Evolutionary conservation across 2,329 filamentous ascomycete species (phyloP).

Genomic region (Curvularia eragrostidis): DNA sequence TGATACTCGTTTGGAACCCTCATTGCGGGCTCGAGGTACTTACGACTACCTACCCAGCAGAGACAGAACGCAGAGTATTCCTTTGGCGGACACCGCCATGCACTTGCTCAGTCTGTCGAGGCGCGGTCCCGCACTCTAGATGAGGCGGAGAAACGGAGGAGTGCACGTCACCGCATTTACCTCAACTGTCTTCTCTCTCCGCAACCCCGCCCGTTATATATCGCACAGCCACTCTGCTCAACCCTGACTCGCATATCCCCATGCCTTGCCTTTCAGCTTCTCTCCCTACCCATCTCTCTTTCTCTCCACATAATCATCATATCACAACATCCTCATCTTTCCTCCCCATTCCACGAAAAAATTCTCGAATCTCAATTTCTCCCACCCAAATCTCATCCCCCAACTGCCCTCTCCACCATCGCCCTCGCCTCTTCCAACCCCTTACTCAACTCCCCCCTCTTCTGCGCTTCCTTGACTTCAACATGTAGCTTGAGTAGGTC

Average conservation of each 20-base stretch:
- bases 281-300: not conserved
- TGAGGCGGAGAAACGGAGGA: not conserved
- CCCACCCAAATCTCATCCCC: conserved; percentile 26
- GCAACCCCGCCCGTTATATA: not conserved
- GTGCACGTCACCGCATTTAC: not conserved
- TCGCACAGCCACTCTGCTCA: not conserved
- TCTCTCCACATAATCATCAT: no score
- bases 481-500: conserved; percentile 65
- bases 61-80: not conserved
- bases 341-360: no score
- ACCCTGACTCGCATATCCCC: not conserved
- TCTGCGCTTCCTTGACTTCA: conserved; percentile 60
- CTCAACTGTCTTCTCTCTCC: not conserved
- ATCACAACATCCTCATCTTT: no score
- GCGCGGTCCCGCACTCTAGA: not conserved
- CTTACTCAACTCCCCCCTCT: conserved; percentile 55
- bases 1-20: not conserved
- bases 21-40: not conserved
- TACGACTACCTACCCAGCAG: not conserved
- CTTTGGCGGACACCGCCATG: not conserved
- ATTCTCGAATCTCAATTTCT: not conserved
- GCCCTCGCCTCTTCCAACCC: conserved; percentile 59
- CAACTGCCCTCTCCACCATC: conserved; percentile 52
- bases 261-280: not conserved
- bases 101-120: not conserved